Percentiles rank a stretch among this genome's conserved stretches.
These are phyloP conservation scores for Alternaria brassicae DNA, from an alignment of 2,329 filamentous ascomycete species.

Conservation along the genomic window DNA sequence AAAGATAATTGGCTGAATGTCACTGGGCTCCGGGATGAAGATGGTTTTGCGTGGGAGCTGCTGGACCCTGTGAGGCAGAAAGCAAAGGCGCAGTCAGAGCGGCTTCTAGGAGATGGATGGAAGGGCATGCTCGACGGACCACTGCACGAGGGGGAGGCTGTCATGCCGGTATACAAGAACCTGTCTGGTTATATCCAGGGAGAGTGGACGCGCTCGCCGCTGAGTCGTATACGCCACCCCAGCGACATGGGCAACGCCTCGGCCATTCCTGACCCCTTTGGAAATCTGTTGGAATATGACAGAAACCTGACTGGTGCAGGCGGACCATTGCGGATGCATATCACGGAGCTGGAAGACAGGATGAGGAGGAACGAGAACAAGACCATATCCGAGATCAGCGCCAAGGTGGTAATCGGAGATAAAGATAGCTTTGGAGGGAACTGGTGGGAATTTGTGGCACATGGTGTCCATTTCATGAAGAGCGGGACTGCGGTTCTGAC, in stretches of 20 bases:
- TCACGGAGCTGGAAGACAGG: conserved; percentile 62
- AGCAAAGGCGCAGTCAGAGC: conserved; percentile 63
- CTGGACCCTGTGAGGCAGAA: conserved; percentile 70
- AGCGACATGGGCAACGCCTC: conserved; percentile 58
- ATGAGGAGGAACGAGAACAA: conserved; percentile 42
- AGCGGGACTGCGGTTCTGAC: conserved; percentile 81
- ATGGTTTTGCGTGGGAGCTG: conserved; percentile 80
- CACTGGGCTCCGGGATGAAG: conserved; percentile 75
- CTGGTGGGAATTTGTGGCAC: conserved; percentile 79
- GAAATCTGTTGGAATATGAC: conserved; percentile 67
- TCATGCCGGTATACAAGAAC: conserved; percentile 75
- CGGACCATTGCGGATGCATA: conserved; percentile 72
- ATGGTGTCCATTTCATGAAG: conserved; percentile 86
- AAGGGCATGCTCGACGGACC: conserved; percentile 44
- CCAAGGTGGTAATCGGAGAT: conserved; percentile 75
- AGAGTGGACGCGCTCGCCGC: conserved; percentile 70
- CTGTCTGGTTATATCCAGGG: conserved; percentile 78
- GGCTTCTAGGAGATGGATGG: conserved; percentile 48
- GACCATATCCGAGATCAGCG: conserved; percentile 71
- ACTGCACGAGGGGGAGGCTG: conserved; percentile 43
- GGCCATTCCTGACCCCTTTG: conserved; percentile 73
- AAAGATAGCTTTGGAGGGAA: conserved; percentile 68
- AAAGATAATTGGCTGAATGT: conserved; percentile 62
- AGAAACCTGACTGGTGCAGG: conserved; percentile 77
- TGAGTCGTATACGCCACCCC: conserved; percentile 58